These are phyloP conservation scores for Rhododendron simsii DNA, from an alignment of 148 eudicot species.

Conservation along the genomic window DNA sequence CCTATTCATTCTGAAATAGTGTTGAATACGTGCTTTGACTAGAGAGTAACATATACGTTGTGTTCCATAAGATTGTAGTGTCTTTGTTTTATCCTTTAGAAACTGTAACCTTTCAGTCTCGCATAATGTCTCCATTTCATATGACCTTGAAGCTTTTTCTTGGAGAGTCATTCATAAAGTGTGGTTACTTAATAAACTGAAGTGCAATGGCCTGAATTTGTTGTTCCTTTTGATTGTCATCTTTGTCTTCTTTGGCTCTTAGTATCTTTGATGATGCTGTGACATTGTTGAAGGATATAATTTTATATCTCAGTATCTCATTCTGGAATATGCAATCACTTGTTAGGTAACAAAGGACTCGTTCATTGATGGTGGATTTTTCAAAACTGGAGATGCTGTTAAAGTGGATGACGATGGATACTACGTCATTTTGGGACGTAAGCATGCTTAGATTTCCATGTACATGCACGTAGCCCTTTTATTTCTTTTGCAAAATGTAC, in stretches of 20 bases:
- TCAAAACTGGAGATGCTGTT: constrained; percentile 93
- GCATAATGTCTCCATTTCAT: background rate
- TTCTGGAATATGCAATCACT: constrained; percentile 8
- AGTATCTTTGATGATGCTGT: background rate
- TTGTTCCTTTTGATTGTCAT: background rate
- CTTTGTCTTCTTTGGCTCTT: background rate
- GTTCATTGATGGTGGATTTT: constrained; percentile 76
- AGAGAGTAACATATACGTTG: background rate
- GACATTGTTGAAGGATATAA: background rate
- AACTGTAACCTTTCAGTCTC: background rate
- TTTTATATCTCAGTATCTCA: constrained; percentile 8
- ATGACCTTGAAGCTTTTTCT: background rate
- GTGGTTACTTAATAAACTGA: background rate
- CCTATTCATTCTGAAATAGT: background rate
- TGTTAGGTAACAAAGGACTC: constrained; percentile 83
- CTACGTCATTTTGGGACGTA: constrained; percentile 89
- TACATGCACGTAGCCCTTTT: background rate
- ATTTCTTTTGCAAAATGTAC: background rate
- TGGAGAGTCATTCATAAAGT: background rate
- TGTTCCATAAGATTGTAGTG: background rate
- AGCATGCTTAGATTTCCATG: constrained; percentile 25
- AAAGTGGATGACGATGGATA: constrained; percentile 91
- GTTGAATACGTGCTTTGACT: no score
- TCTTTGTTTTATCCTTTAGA: background rate
- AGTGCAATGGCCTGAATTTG: background rate